Conservation (phyloP, 2,329 filamentous ascomycete species). For the Alternaria sp. region DNA sequence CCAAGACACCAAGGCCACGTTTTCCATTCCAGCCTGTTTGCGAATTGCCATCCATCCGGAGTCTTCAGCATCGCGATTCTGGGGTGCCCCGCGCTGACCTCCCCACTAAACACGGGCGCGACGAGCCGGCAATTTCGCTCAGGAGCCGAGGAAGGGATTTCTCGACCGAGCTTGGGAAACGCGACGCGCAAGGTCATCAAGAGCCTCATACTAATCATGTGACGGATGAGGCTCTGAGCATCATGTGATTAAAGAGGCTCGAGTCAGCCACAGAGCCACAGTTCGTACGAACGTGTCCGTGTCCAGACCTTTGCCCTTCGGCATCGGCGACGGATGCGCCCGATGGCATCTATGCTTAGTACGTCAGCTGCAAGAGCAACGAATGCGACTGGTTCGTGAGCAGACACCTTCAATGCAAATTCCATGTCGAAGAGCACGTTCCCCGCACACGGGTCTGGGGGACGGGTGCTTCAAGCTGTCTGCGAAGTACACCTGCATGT, state of each 20-base stretch:
- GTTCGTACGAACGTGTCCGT: slow-evolving; percentile 7
- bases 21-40: slow-evolving; percentile 1
- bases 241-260: background rate
- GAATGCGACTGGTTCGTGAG: background rate
- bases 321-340: background rate
- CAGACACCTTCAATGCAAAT: background rate
- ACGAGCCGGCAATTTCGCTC: slow-evolving; percentile 11
- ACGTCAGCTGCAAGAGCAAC: background rate
- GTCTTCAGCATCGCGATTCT: slow-evolving; percentile 4
- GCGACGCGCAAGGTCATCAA: background rate
- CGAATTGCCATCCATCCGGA: background rate
- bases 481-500: background rate
- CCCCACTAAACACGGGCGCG: slow-evolving; percentile 15
- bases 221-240: background rate
- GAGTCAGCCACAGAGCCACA: background rate
- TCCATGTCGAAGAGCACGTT: background rate
- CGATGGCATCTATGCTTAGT: background rate
- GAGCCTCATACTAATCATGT: slow-evolving; percentile 4
- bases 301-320: background rate
- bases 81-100: slow-evolving; percentile 12
- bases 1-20: background rate
- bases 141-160: slow-evolving; percentile 11
- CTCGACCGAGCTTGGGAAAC: slow-evolving; percentile 8
- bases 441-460: background rate
- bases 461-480: background rate